Evolutionary conservation across 768 basidiomycete species (phyloP).

Genomic region (Tephrocybe sp.): DNA sequence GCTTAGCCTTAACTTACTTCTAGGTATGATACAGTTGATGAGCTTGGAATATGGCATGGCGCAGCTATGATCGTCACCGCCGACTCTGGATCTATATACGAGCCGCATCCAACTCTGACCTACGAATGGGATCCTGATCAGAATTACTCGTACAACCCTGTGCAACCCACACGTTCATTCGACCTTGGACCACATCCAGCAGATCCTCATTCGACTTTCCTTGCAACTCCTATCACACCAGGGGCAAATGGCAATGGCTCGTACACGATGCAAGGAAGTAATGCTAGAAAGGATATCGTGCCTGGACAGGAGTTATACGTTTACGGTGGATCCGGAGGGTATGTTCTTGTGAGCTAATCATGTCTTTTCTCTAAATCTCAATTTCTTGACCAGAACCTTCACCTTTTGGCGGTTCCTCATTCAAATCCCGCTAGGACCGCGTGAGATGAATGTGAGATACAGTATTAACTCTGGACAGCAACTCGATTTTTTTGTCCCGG

Average conservation of each 20-base stretch:
- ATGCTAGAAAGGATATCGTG: conserved; percentile 38
- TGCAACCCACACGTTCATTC: conserved; percentile 32
- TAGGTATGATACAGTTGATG: conserved; percentile 85
- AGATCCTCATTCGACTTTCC: conserved; percentile 57
- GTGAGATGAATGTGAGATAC: conserved; percentile 79
- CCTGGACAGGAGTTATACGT: conserved; percentile 74
- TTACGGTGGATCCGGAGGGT: conserved; percentile 56
- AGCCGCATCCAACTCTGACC: conserved; percentile 65
- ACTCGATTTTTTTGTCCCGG: conserved; percentile 83
- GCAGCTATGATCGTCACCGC: conserved; percentile 86
- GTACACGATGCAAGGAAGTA: conserved; percentile 23
- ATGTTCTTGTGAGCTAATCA: conserved; percentile 19
- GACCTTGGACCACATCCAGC: conserved; percentile 74
- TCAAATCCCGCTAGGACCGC: conserved; percentile 66
- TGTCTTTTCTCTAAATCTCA: conserved; percentile 1
- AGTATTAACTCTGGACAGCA: conserved; percentile 77
- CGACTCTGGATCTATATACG: conserved; percentile 76
- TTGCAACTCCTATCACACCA: conserved; percentile 22
- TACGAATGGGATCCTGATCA: conserved; percentile 73
- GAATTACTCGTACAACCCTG: conserved; percentile 10
- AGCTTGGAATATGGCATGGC: conserved; percentile 80
- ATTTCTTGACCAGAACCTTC: conserved; percentile 54
- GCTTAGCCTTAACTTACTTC: neutral
- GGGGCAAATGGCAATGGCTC: conserved; percentile 13
- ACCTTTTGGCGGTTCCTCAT: conserved; percentile 96